phyloP scores from a whole-genome alignment of 2,329 filamentous ascomycete genomes.

The Pezicula rhizophila region DNA sequence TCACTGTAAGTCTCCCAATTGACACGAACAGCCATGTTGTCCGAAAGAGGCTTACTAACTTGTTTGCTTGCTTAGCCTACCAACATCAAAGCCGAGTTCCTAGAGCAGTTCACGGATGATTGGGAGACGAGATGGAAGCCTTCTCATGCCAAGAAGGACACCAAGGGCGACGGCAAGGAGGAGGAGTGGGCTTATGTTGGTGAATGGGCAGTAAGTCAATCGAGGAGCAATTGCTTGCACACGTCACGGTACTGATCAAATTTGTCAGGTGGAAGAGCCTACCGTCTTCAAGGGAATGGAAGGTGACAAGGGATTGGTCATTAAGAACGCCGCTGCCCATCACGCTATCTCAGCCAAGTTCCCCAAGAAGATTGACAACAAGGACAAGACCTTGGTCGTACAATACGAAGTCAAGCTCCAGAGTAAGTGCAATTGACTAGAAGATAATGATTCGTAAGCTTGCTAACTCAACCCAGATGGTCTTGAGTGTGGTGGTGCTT shows the following conservation, averaged over 20 bases:
- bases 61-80: constrained; percentile 52
- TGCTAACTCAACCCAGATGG: constrained; percentile 57
- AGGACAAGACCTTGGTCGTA: constrained; percentile 92
- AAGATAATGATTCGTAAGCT: constrained; percentile 3
- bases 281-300: constrained; percentile 83
- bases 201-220: constrained; percentile 64
- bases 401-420: constrained; percentile 99
- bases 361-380: constrained; percentile 92
- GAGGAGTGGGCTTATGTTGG: constrained; percentile 97
- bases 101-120: constrained; percentile 97
- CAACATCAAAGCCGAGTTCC: constrained; percentile 82
- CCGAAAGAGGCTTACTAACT: constrained; percentile 9
- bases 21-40: background rate
- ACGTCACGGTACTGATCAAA: no score
- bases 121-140: constrained; percentile 93
- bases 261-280: constrained; percentile 69
- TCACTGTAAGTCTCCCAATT: constrained; percentile 19
- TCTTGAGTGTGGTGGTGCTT: constrained; percentile 95
- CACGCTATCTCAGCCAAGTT: constrained; percentile 99
- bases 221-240: no score
- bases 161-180: constrained; percentile 61
- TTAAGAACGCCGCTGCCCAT: constrained; percentile 97
- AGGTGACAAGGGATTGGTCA: constrained; percentile 91
- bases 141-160: constrained; percentile 94
- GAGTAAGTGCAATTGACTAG: constrained; percentile 52